Base-by-base conservation (phyloP, 139 green algal genomes). In the Tetraselmis striata region DNA sequence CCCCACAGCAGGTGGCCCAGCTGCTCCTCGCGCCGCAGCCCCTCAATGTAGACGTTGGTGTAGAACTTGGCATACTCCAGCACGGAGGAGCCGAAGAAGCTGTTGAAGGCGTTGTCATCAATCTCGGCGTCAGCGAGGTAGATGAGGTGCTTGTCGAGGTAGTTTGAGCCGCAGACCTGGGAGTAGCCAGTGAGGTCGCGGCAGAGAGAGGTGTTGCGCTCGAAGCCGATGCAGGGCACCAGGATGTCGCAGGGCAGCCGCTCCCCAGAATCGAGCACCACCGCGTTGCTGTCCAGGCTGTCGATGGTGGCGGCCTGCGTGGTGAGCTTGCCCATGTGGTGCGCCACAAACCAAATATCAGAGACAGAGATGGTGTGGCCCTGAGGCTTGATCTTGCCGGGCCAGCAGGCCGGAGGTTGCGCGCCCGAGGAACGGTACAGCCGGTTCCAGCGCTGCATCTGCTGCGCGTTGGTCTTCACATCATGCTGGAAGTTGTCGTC, bases 91-190 rank as follows among this genome's bases (percentile, higher is more conserved):
- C 75, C 75, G 23, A 78, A 78, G 75, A 78, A 78, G 23, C 2
- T 28, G 75, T 78, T 78, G 75, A 78, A 78, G 75, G 75, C 75
- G 75, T 25, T 18, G 23, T 78, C 75, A 25, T 78, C 75, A 25
- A 78, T 78, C 27, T 78, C 27, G 27, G 75, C 75, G 23, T 78
- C 75, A 5, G 75, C 75, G 75, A 78, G 75, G 75, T 78, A 78
- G 27, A 78, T 78, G 75, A 78, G 27, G 75, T 78, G 27, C 75
- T 78, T 30, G 75, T 78, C 75, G 5, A 78, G 75, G 75, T 78
- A 78, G 75, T 78, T 78, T 22, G 75, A 29, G 27, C 18, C 5
- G 75, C 5, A 22, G 27, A 78, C 28, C 27, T 29, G 27, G 27
- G 5, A 5, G 75, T 29, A 29, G 75, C 27, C 27, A 18, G 27